Base-by-base conservation (phyloP, 2,329 filamentous ascomycete genomes). In the Aaosphaeria arxii region DNA sequence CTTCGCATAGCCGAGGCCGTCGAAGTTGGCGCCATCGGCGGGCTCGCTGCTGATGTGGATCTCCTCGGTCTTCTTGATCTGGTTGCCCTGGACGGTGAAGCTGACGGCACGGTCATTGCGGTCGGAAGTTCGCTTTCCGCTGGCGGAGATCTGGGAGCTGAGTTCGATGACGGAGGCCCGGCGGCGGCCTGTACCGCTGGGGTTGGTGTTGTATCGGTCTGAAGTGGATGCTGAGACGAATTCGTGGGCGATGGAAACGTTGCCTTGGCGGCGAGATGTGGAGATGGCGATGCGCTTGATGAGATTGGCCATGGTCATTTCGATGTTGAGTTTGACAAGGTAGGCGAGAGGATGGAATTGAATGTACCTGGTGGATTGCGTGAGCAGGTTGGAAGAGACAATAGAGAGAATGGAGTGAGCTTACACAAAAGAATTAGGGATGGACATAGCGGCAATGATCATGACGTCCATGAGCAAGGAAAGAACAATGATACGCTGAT, bases 261-360 rank as follows among this genome's bases (percentile, higher is more conserved):
- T 59, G 44, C 63, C 64, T 1, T 53, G 58, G 44, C 57, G 59
- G 40, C 62, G 57, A 4, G 62, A 63, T 1, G 60, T 55, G 39
- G 63, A 66, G 40, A 69, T 50, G 24, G 66, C 66, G 49, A 69
- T 69, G 45, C 63, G 63, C 45, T 67, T 71, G 50, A 79, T 76
- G 17, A 80, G 70, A 46, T 76, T 73, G 50, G 77, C 76, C 72
- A 80, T 76, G 45, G 72, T 74, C 71, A 79, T 75, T 55, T 79
- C 76, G 57, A 80, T 78, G 54, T 77, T 71, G 28, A 79, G 66
- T 52, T 79, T 79, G 50, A 76, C 63, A 24, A 77, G 62, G 56
- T 76, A 78, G 5, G 71, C 77, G 4, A 80, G 64, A 0, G 77
- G 77, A 47, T 78, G 74, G 54, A 77, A 75, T 56, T 78, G 75